These are phyloP conservation scores for Exophiala sideris DNA, from an alignment of 2,329 filamentous ascomycete species.

Conservation along the genomic window DNA sequence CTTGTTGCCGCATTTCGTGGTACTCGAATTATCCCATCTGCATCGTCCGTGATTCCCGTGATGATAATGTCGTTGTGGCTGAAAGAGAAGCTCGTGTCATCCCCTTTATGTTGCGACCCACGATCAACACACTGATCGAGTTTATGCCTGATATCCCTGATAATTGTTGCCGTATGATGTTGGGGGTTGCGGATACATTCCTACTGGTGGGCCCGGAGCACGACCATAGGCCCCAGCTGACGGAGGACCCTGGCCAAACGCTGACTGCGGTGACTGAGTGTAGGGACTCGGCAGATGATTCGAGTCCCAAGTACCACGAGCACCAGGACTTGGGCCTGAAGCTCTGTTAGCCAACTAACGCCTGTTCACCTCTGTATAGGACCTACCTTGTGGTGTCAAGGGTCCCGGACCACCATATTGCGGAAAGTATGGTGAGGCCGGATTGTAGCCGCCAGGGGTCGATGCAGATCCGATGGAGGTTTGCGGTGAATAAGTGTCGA, in stretches of 20 bases:
- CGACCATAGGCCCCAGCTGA: constrained; percentile 84
- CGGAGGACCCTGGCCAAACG: constrained; percentile 60
- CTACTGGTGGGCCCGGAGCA: constrained; percentile 46
- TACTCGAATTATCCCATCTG: no score
- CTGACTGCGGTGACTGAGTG: constrained; percentile 41
- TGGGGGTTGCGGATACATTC: constrained; percentile 22
- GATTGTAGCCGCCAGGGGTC: constrained; percentile 65
- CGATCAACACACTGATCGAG: not conserved
- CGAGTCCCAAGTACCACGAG: constrained; percentile 44
- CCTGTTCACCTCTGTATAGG: not conserved
- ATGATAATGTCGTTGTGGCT: no score
- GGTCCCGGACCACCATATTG: constrained; percentile 77
- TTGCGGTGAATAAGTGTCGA: constrained; percentile 81
- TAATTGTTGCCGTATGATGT: constrained; percentile 20
- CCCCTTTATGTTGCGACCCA: no score
- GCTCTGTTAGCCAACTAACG: constrained; percentile 3
- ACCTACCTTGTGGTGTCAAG: constrained; percentile 39
- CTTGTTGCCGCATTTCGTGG: no score
- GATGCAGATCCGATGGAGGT: constrained; percentile 68
- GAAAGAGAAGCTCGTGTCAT: no score
- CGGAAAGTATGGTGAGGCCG: constrained; percentile 81
- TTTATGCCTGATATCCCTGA: constrained; percentile 18
- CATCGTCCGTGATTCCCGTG: no score
- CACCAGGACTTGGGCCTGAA: constrained; percentile 55
- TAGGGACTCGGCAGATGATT: constrained; percentile 57